phyloP scores from a whole-genome alignment of 306 rosid species.

The Lablab purpureus region DNA sequence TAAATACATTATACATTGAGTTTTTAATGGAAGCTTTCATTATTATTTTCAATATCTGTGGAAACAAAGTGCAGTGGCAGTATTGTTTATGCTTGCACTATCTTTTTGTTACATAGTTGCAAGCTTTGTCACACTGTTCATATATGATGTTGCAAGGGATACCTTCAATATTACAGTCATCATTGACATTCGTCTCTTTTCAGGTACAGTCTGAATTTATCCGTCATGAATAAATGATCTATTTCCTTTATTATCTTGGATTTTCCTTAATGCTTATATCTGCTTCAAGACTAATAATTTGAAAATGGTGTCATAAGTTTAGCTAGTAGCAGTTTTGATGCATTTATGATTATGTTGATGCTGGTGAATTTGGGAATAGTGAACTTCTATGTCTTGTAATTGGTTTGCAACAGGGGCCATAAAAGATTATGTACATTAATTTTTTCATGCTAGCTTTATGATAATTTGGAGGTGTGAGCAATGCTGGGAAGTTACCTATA shows the following conservation, averaged over 20 bases:
- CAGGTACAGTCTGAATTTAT: conserved; percentile 10
- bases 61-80: background rate
- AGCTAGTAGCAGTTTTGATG: background rate
- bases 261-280: background rate
- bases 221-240: background rate
- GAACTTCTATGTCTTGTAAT: too few relatives aligned
- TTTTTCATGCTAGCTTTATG: too few relatives aligned
- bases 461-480: too few relatives aligned
- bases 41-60: background rate
- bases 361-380: too few relatives aligned
- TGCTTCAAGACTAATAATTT: conserved; percentile 3
- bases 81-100: background rate
- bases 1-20: background rate
- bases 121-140: background rate
- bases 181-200: background rate
- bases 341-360: background rate
- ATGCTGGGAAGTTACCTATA: too few relatives aligned
- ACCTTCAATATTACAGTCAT: background rate
- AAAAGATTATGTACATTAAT: too few relatives aligned
- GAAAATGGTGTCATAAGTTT: background rate
- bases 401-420: too few relatives aligned
- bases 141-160: conserved; percentile 1
- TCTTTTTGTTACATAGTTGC: background rate
- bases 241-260: background rate
- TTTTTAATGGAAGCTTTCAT: background rate